phyloP scores from a whole-genome alignment of 306 rosid species.

The Astragalus membranaceus region DNA sequence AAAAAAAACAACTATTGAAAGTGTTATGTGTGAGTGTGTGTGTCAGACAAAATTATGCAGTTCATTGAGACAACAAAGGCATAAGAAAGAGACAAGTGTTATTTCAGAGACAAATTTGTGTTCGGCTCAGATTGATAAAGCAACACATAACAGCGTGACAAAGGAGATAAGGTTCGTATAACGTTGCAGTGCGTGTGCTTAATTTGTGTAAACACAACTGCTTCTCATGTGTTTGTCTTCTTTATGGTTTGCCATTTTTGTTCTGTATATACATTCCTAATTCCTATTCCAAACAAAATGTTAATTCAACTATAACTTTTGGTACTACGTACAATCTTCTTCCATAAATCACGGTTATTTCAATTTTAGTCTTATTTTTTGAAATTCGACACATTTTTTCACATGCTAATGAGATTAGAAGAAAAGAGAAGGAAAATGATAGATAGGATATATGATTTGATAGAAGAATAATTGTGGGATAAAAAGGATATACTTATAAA shows the following conservation, averaged over 20 bases:
- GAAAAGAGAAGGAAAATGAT: not conserved
- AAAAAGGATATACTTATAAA: too few species aligned
- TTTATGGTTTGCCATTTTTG: slow-evolving; percentile 14
- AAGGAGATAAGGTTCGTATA: slow-evolving; percentile 36
- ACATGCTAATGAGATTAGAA: not conserved
- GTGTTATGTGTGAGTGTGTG: not conserved
- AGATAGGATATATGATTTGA: not conserved
- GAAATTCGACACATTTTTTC: not conserved
- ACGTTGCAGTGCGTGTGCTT: slow-evolving; percentile 17
- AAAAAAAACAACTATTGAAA: not conserved
- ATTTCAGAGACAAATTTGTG: slow-evolving; percentile 35
- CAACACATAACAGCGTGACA: slow-evolving; percentile 11
- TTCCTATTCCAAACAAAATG: too few species aligned
- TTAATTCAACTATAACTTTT: too few species aligned
- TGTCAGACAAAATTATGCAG: slow-evolving; percentile 28
- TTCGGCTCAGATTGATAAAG: slow-evolving; percentile 28
- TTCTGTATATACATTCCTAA: slow-evolving; percentile 13
- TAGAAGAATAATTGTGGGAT: not conserved
- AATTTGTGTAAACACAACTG: slow-evolving; percentile 24
- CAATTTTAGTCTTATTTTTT: not conserved
- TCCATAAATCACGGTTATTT: not conserved
- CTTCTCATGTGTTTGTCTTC: slow-evolving; percentile 25
- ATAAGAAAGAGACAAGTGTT: slow-evolving; percentile 28
- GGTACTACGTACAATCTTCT: not conserved
- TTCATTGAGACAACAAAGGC: slow-evolving; percentile 16